Percentiles rank a stretch among this genome's conserved stretches.
phyloP scores from a whole-genome alignment of 2,329 filamentous ascomycete species.

The Alternaria gansuensis region DNA sequence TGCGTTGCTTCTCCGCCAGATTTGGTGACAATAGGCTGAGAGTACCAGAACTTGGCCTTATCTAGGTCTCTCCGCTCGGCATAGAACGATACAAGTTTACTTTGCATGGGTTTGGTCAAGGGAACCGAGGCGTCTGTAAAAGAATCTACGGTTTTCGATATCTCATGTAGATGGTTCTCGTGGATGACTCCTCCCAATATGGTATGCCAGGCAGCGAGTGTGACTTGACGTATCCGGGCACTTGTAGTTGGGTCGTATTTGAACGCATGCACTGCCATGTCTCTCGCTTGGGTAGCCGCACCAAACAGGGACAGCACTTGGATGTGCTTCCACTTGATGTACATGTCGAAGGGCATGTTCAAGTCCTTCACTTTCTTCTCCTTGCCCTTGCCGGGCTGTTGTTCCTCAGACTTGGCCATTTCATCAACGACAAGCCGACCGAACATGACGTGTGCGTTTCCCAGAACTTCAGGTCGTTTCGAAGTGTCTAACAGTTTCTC shows the following conservation, averaged over 20 bases:
- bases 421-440: conserved; percentile 52
- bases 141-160: conserved; percentile 65
- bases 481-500: conserved; percentile 16
- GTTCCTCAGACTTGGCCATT: conserved; percentile 21
- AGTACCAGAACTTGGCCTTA: conserved; percentile 74
- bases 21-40: conserved; percentile 59
- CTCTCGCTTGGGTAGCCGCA: conserved; percentile 37
- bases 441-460: conserved; percentile 52
- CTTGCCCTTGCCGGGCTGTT: conserved; percentile 6
- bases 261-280: conserved; percentile 30
- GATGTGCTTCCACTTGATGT: conserved; percentile 25
- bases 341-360: conserved; percentile 9
- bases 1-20: conserved; percentile 13
- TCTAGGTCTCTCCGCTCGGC: conserved; percentile 65
- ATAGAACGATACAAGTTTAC: conserved; percentile 69
- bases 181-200: conserved; percentile 69
- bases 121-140: conserved; percentile 55
- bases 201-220: conserved; percentile 35
- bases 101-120: conserved; percentile 54
- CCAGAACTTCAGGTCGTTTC: conserved; percentile 50
- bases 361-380: conserved; percentile 13
- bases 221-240: conserved; percentile 5
- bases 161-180: conserved; percentile 66
- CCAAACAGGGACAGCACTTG: conserved; percentile 37
- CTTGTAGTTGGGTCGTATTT: conserved; percentile 18